Evolutionary conservation across 805 yeast genomes (phyloP), one percentile per base, ranked within the genome.

Genomic region (Lachancea thermotolerans): DNA sequence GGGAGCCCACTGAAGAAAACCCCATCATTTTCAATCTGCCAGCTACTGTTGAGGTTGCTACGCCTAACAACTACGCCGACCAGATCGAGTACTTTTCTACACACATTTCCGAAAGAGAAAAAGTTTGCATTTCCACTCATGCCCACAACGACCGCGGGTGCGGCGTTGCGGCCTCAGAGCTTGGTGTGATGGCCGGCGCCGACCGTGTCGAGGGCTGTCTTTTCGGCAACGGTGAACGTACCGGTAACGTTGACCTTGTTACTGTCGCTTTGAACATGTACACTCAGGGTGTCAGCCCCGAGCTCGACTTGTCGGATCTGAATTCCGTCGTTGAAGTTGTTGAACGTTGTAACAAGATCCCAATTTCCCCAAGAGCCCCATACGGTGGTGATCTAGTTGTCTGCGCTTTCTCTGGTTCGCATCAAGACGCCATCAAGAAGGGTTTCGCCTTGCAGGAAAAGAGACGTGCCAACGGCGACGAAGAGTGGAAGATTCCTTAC

Each of bases 131-230:
- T 47, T 82, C 89, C 17, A 74, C 82, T 12, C 91, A 83, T 59
- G 77, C 85, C 50, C 91, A 83, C 66, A 83, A 83, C 57, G 91
- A 83, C 62, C 75, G 91, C 66, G 91, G 91, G 16, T 82, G 87
- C 62, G 89, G 87, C 59, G 89, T 83, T 45, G 91, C 91, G 37
- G 91, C 91, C 21, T 73, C 87, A 38, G 91, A 83, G 64, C 70
- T 83, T 49, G 90, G 88, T 56, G 55, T 81, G 29, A 67, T 83
- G 57, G 91, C 89, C n/a, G 91, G 91, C 59, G 91, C 85, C 49
- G 90, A 83, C 66, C 75, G 91, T 70, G 85, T 83, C 42, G 91
- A 83, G 67, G 91, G 91, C 46, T 83, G 90, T 71, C 70, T 83
- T 35, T 83, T 83, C 52, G 90, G 90, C 58, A 83, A 82, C 64